Evolutionary conservation across 2,329 filamentous ascomycete species (phyloP), one percentile per base, ranked within the genome.

Genomic region (Trichoderma aggressivum): DNA sequence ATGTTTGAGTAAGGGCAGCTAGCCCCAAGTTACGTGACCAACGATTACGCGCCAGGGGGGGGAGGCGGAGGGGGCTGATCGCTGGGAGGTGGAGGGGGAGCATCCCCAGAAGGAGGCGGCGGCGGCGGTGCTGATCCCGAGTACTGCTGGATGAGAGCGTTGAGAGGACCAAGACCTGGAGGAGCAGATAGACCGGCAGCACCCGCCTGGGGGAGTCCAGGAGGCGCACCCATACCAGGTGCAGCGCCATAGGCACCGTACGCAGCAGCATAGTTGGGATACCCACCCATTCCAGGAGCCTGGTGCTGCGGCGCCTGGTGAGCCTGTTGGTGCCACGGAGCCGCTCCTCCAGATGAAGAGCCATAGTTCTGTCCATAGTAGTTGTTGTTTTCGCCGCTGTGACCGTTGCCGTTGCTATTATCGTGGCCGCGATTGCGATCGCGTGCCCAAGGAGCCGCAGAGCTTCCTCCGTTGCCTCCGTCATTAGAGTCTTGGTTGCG

Each of bases 61-160:
- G 90, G 89, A 71, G 90, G 89, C 64, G 86, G 86, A 70, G 86
- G 83, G 28, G 62, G 71, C 39, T 72, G 69, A 32, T 71, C 70
- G 63, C 63, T 71, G 18, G 89, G 89, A 47, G 90, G 89, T 68
- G 90, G 89, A 66, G 86, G 86, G 68, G 86, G 83, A 34, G 85
- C 79, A 56, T 81, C 80, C 55, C 80, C 79, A 72, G 88, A 87
- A 28, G 88, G 87, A 24, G 89, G 87, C n/a, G 89, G 87, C 1
- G 89, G 88, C 30, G 90, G 89, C 70, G 86, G 83, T 36, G 81
- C 82, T 61, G 85, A 84, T 74, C 82, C 83, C 50, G 87, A 84
- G 73, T 89, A 92, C 76, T 90, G 90, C 80, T 92, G 89, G 76
- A 92, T 90, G 71, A 93, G 84, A 60, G 89, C 87, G 77, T 87